phyloP scores from a whole-genome alignment of 768 basidiomycete species.

The Terana coerulea region DNA sequence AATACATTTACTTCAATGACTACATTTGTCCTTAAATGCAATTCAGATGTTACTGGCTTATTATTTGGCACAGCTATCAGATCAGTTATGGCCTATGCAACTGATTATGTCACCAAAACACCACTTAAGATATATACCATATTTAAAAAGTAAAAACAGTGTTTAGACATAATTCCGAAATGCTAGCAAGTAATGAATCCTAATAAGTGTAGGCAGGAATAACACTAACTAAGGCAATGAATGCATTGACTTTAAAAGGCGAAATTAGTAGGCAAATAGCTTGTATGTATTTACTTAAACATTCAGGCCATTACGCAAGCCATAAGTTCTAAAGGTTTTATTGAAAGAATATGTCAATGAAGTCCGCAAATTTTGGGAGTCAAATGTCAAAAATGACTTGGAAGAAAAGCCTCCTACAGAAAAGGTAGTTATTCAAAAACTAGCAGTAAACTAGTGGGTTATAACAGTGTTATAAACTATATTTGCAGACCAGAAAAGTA shows the following conservation, averaged over 20 bases:
- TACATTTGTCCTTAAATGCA: no score
- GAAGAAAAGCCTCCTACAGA: background rate
- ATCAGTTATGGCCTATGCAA: constrained; percentile 31
- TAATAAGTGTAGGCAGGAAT: constrained; percentile 9
- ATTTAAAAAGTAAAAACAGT: constrained; percentile 28
- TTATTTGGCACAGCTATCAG: no score
- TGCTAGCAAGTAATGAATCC: constrained; percentile 11
- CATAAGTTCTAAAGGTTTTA: constrained; percentile 8
- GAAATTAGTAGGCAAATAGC: constrained; percentile 5
- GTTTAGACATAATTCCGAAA: constrained; percentile 22
- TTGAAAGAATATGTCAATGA: constrained; percentile 7
- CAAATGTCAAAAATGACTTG: background rate
- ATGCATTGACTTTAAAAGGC: constrained; percentile 2
- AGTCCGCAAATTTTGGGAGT: background rate
- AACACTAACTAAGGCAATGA: constrained; percentile 5
- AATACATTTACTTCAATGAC: no score
- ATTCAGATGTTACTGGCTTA: no score
- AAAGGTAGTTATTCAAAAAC: background rate
- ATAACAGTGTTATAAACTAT: constrained; percentile 3
- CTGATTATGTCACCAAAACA: constrained; percentile 42
- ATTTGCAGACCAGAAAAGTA: constrained; percentile 16
- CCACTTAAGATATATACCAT: constrained; percentile 36
- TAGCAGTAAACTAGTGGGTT: background rate
- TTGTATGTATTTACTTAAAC: constrained; percentile 1
- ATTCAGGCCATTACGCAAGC: constrained; percentile 12